Base-by-base conservation (phyloP, 192 early-diverging fungal species). In the Gonapodya prolifera region DNA sequence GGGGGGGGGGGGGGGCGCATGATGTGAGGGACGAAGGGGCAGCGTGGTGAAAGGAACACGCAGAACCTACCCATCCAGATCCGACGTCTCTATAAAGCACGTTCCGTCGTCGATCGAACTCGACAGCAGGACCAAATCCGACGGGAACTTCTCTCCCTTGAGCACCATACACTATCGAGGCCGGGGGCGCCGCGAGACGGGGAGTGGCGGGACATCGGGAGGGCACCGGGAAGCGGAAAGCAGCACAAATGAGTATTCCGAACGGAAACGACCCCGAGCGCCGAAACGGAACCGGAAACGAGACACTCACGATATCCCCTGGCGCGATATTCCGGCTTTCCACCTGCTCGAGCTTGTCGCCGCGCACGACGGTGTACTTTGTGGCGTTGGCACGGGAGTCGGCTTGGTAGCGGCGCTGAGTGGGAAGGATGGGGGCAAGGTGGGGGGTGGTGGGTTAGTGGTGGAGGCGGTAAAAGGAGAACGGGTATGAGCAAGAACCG, bases 41-140 rank as follows among this genome's bases (percentile, higher is more conserved):
- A n/a, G n/a, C n/a, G n/a, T n/a, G n/a, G n/a, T n/a, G n/a, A 18
- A 2, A 23, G 17, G 8, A 35, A 30, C 28, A 34, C 31, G 2
- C 71, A 70, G 13, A 1, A 36, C 74, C 28, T 34, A 77, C 80
- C 88, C 88, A 75, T 89, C 88, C 29, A 89, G 78, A 76, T 89
- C 86, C 0, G 86, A 83, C 31, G 88, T 89, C 77, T 89, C 88
- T 34, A 89, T 81, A 73, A 87, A 89, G 74, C 83, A 85, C 1
- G 85, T 87, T 18, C 86, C 88, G 69, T 89, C 88, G 33, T 85
- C 84, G 75, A 80, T 83, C 18, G 77, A 81, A 8, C 83, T 81
- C 33, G 78, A 71, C 16, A 89, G 35, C 61, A 89, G 69, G 2
- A 89, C 80, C 30, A 83, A 80, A 75, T 89, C 88, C 0, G 86